Evolutionary conservation across 2,329 filamentous ascomycete genomes (phyloP).

Genomic region (Corynespora cassiicola): DNA sequence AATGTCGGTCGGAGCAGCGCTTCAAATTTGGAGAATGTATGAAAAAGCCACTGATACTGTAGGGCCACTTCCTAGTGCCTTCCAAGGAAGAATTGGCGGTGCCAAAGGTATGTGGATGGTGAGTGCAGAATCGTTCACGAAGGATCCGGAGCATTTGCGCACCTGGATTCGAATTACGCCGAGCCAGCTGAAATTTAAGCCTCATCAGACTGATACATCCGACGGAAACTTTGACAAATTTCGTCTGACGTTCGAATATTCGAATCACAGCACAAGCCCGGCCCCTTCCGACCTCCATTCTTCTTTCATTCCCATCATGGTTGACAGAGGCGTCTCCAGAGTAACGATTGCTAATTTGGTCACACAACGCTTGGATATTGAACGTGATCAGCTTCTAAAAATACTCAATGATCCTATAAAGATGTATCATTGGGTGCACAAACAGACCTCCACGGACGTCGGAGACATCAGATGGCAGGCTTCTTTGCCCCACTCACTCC

Average conservation of each 20-base stretch:
- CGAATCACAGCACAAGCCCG: conserved; percentile 55
- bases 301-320: conserved; percentile 72
- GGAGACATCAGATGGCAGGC: conserved; percentile 28
- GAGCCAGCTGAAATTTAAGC: conserved; percentile 73
- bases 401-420: conserved; percentile 63
- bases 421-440: conserved; percentile 54
- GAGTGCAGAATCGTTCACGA: conserved; percentile 56
- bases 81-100: conserved; percentile 73
- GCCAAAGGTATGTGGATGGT: conserved; percentile 80
- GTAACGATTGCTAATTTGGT: conserved; percentile 59
- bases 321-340: conserved; percentile 62
- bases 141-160: conserved; percentile 48
- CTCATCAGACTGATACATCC: conserved; percentile 50
- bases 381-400: conserved; percentile 60
- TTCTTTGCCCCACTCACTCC: conserved; percentile 24
- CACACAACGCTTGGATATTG: conserved; percentile 55
- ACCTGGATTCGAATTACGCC: conserved; percentile 70
- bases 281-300: conserved; percentile 66
- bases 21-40: conserved; percentile 58
- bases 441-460: conserved; percentile 32
- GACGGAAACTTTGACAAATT: conserved; percentile 53
- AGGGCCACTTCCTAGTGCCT: conserved; percentile 70
- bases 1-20: conserved; percentile 68
- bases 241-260: conserved; percentile 71
- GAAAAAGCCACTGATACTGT: conserved; percentile 62